Evolutionary conservation across 306 rosid species (phyloP).

Genomic region (Medicago arabica): DNA sequence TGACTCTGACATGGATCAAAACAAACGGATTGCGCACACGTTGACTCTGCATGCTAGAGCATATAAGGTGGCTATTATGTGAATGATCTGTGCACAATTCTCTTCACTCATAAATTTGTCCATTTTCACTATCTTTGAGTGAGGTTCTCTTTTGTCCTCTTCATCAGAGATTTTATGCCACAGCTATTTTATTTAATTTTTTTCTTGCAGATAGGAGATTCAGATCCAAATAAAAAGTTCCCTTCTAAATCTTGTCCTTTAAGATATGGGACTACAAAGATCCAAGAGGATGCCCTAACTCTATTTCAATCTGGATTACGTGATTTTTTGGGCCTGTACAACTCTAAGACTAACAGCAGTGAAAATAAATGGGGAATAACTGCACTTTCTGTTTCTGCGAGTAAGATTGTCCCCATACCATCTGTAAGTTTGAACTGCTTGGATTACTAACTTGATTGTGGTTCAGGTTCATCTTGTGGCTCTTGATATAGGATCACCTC

Average conservation of each 20-base stretch:
- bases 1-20: constrained; percentile 72
- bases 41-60: constrained; percentile 83
- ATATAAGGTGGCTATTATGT: constrained; percentile 58
- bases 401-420: constrained; percentile 86
- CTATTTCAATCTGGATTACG: constrained; percentile 88
- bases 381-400: constrained; percentile 80
- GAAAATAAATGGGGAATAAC: constrained; percentile 80
- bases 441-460: constrained; percentile 33
- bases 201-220: constrained; percentile 65
- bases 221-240: constrained; percentile 76
- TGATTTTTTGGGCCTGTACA: constrained; percentile 63
- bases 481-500: constrained; percentile 25
- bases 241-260: constrained; percentile 95
- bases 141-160: constrained; percentile 25
- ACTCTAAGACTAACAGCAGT: constrained; percentile 53
- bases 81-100: constrained; percentile 33
- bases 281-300: constrained; percentile 91
- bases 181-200: constrained; percentile 38
- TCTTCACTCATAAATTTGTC: constrained; percentile 21
- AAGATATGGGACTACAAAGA: constrained; percentile 81
- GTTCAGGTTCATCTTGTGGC: constrained; percentile 39
- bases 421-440: constrained; percentile 67
- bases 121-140: constrained; percentile 18
- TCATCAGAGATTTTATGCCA: constrained; percentile 17
- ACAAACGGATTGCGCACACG: constrained; percentile 86